Evolutionary conservation across 2,329 filamentous ascomycete species (phyloP).

Genomic region (Aspergillus persii): DNA sequence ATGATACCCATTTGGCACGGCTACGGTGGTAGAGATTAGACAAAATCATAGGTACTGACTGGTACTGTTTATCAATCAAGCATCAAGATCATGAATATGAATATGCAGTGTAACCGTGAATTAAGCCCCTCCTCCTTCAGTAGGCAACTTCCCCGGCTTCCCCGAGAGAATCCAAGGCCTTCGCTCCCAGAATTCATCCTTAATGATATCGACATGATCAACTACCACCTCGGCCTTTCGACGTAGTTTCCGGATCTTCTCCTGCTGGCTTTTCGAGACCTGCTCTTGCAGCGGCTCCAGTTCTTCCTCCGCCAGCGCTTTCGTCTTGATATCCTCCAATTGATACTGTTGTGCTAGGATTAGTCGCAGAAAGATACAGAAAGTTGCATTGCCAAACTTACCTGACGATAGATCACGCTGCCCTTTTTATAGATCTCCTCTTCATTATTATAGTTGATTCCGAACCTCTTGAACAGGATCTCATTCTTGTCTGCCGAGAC

Average conservation of each 20-base stretch:
- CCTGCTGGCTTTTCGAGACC: slow-evolving; percentile 74
- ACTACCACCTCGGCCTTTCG: slow-evolving; percentile 77
- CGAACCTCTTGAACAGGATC: slow-evolving; percentile 83
- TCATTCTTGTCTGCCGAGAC: slow-evolving; percentile 89
- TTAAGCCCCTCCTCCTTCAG: slow-evolving; percentile 25
- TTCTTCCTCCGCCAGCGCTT: slow-evolving; percentile 26
- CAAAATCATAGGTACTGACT: not conserved
- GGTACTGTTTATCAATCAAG: slow-evolving; percentile 7
- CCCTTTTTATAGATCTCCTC: slow-evolving; percentile 90
- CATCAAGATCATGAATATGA: not conserved
- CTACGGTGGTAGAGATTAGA: slow-evolving; percentile 4
- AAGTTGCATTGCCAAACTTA: slow-evolving; percentile 31
- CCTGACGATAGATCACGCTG: slow-evolving; percentile 82
- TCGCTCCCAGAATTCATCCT: slow-evolving; percentile 87
- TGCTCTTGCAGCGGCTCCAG: slow-evolving; percentile 39
- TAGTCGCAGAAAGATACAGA: not conserved
- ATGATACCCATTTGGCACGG: slow-evolving; percentile 37
- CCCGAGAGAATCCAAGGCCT: slow-evolving; percentile 81
- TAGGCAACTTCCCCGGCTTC: slow-evolving; percentile 69
- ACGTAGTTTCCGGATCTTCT: slow-evolving; percentile 78
- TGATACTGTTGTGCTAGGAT: slow-evolving; percentile 60
- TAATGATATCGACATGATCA: slow-evolving; percentile 90
- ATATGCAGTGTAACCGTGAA: slow-evolving; percentile 6
- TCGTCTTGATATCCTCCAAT: slow-evolving; percentile 57
- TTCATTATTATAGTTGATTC: slow-evolving; percentile 98